These are phyloP conservation scores for Phytophthora meadii DNA, from an alignment of 352 stramenopile species.

Conservation along the genomic window DNA sequence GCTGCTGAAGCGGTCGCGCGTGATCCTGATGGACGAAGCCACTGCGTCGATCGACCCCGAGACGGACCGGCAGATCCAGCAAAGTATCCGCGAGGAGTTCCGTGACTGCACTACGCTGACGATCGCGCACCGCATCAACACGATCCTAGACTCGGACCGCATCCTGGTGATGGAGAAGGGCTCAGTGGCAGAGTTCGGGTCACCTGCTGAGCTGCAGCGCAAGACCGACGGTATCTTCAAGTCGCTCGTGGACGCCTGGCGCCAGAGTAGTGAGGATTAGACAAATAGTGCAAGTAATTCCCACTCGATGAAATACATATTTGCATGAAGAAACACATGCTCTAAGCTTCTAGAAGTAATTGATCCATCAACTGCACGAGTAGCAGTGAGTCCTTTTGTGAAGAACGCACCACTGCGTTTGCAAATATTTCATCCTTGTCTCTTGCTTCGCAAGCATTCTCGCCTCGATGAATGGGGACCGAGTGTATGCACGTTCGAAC, in stretches of 20 bases:
- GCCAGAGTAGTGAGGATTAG: slow-evolving; percentile 48
- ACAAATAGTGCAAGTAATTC: not conserved
- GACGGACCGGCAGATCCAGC: slow-evolving; percentile 69
- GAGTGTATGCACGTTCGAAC: slow-evolving; percentile 17
- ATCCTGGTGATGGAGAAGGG: slow-evolving; percentile 90
- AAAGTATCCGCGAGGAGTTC: slow-evolving; percentile 92
- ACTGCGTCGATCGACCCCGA: slow-evolving; percentile 91
- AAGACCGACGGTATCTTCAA: slow-evolving; percentile 28
- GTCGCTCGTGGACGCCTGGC: slow-evolving; percentile 58
- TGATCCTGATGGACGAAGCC: slow-evolving; percentile 96
- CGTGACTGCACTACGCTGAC: slow-evolving; percentile 91
- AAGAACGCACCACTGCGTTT: slow-evolving; percentile 7
- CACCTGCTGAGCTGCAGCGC: slow-evolving; percentile 48
- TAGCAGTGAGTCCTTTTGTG: slow-evolving; percentile 6
- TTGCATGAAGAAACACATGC: not conserved
- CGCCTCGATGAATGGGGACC: not conserved
- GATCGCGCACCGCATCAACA: slow-evolving; percentile 95
- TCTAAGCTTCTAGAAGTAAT: not conserved
- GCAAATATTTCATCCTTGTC: slow-evolving; percentile 1
- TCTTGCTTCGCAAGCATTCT: no score
- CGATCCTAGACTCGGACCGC: slow-evolving; percentile 93
- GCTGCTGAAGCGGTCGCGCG: slow-evolving; percentile 87
- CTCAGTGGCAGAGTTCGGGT: slow-evolving; percentile 33
- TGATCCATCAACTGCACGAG: slow-evolving; percentile 16
- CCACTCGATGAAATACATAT: not conserved